Evolutionary conservation across 225 moss, liverwort and hornwort species (phyloP), one percentile per base, ranked within the genome.

Genomic region (Sphagnum contortum): DNA sequence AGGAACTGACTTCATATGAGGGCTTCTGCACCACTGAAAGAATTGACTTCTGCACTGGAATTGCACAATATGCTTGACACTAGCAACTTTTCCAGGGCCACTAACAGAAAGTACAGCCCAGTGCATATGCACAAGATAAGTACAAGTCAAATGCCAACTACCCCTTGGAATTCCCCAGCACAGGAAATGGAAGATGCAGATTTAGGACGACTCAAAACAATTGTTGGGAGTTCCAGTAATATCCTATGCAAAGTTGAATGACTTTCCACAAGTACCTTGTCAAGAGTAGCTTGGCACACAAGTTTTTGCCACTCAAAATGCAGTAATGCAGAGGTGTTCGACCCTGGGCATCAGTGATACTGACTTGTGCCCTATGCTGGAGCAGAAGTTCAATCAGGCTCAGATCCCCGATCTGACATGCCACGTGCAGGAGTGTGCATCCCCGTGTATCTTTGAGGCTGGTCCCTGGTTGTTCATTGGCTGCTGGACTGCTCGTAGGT

Each of bases 261-360:
- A 52, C 4, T 44, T 50, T 65, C 4, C 52, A 53, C 66, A 69
- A 5, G 58, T 74, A 85, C 85, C 81, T 86, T 52, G 84, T 66
- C 44, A 95, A 80, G 50, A 94, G 77, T 69, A 95, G 75, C 66
- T 95, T 95, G 47, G 94, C 91, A 86, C 89, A 89, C 8, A 70
- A 62, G 48, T 75, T 84, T 69, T 81, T 95, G 61, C 82, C 86
- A 62, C 75, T 65, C 3, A 79, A 64, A 49, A 89, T 68, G 73
- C 87, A 89, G 69, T 86, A 80, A 71, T 95, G 94, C 73, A 91
- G 82, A 68, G 91, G 76, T 65, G 80, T 85, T 82, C 94, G 89
- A 45, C 91, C 89, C 55, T 73, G 79, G 56, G 80, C 76, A 62
- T 95, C 91, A 55, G 67, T 74, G 59, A 73, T 66, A 74, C 84